Conservation (phyloP, 805 yeast species). For the Metschnikowia continentalis region DNA sequence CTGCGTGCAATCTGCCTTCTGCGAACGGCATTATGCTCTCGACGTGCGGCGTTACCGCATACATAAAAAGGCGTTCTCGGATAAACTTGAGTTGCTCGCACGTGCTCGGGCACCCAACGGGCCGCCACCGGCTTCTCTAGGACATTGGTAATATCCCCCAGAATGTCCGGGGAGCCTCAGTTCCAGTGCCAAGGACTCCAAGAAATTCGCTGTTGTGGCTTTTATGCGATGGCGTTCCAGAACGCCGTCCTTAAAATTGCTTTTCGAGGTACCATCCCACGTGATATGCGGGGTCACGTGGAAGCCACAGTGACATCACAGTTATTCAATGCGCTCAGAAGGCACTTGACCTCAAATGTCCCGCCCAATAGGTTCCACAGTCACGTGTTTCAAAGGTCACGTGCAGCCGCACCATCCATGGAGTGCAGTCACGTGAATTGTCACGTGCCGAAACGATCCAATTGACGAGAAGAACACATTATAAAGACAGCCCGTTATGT, state of each 20-base stretch:
- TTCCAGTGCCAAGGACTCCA: background rate
- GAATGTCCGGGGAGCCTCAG: background rate
- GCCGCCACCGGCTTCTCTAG: background rate
- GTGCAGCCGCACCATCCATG: no score
- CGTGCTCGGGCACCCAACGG: background rate
- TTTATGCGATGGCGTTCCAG: background rate
- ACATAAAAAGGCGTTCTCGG: background rate
- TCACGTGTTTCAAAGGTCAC: no score
- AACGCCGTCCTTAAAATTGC: background rate
- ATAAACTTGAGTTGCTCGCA: background rate
- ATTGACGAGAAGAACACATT: no score
- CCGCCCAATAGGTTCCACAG: no score
- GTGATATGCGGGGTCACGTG: background rate
- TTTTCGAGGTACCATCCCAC: constrained; percentile 1
- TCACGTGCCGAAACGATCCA: no score
- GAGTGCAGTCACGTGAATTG: no score
- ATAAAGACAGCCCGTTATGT: no score
- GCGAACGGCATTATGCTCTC: constrained; percentile 1
- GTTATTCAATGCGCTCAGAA: no score
- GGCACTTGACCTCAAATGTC: no score
- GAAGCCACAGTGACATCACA: no score
- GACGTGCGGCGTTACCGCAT: constrained; percentile 1
- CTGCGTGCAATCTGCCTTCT: background rate
- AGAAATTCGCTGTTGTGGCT: background rate
- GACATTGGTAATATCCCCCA: no score